Conservation (phyloP, 1,139 yeast species). For the Candida tunisiensis region DNA sequence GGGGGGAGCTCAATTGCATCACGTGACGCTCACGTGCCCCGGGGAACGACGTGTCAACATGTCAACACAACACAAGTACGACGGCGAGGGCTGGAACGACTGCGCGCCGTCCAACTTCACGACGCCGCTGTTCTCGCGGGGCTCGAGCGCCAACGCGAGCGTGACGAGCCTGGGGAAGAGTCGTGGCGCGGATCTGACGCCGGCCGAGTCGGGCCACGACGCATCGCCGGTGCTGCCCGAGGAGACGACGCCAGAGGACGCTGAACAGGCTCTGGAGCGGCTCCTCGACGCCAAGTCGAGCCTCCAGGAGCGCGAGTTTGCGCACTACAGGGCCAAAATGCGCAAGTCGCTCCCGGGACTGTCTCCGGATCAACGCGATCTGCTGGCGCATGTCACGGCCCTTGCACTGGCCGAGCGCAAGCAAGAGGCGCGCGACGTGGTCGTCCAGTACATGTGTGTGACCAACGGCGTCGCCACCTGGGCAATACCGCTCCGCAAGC, state of each 20-base stretch:
- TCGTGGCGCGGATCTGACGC: too few relatives aligned
- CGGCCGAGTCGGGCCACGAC: not conserved
- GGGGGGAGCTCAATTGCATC: too few relatives aligned
- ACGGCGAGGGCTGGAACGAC: conserved; percentile 23
- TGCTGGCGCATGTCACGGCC: conserved; percentile 8
- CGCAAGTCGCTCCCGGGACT: conserved; percentile 9
- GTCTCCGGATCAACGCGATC: conserved; percentile 9
- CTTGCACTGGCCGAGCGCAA: conserved; percentile 5
- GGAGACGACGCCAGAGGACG: conserved; percentile 6
- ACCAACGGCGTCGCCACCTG: conserved; percentile 37
- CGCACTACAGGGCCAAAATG: conserved; percentile 23
- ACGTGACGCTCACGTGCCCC: too few relatives aligned
- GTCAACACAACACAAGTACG: conserved; percentile 16
- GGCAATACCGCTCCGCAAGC: conserved; percentile 38
- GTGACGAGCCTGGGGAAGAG: too few relatives aligned
- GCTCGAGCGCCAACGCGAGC: not conserved
- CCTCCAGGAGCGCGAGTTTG: conserved; percentile 22
- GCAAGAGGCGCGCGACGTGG: conserved; percentile 15
- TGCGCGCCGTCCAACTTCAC: conserved; percentile 14
- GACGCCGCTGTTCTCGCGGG: not conserved
- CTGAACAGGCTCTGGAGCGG: conserved; percentile 5
- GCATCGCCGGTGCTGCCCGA: not conserved
- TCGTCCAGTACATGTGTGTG: conserved; percentile 29
- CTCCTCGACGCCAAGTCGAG: conserved; percentile 7
- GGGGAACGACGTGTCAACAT: conserved; percentile 3